Evolutionary conservation across 1,284 basidiomycete genomes (phyloP).

Genomic region (Lentinula novae-zelandiae): DNA sequence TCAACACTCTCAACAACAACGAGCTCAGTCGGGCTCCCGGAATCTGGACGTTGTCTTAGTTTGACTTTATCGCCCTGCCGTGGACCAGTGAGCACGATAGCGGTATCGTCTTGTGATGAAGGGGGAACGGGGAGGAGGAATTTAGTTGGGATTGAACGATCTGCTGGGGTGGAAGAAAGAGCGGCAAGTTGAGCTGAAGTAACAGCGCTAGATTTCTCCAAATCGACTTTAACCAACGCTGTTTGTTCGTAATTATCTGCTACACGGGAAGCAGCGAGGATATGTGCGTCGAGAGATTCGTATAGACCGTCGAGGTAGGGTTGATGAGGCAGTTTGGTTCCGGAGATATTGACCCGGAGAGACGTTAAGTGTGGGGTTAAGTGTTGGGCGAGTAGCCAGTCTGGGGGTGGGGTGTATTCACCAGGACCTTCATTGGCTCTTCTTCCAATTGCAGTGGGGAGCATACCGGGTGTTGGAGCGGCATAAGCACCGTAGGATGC

Average conservation of each 20-base stretch:
- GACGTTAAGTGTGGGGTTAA: constrained; percentile 27
- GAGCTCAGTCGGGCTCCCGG: neutral
- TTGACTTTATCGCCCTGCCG: constrained; percentile 33
- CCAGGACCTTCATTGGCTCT: neutral
- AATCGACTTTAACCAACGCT: constrained; percentile 34
- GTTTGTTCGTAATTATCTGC: constrained; percentile 34
- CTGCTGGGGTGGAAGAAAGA: constrained; percentile 8
- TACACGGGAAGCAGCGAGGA: constrained; percentile 30
- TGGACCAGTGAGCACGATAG: constrained; percentile 33
- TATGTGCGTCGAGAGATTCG: constrained; percentile 44
- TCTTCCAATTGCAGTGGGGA: constrained; percentile 18
- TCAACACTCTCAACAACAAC: constrained; percentile 11
- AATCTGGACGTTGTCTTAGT: constrained; percentile 33
- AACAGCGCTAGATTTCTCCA: too few species aligned
- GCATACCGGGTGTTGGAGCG: constrained; percentile 41
- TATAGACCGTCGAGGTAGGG: constrained; percentile 52
- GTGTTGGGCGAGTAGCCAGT: constrained; percentile 47
- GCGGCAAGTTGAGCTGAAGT: neutral
- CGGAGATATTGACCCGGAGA: constrained; percentile 48
- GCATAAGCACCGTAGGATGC: constrained; percentile 12
- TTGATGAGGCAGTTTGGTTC: constrained; percentile 33
- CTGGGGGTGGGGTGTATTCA: constrained; percentile 21
- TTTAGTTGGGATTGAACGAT: constrained; percentile 32
- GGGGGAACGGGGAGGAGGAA: constrained; percentile 39
- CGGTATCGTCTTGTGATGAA: constrained; percentile 31